Evolutionary conservation across 352 stramenopile genomes (phyloP).

Genomic region (Globisporangium mamillatum): DNA sequence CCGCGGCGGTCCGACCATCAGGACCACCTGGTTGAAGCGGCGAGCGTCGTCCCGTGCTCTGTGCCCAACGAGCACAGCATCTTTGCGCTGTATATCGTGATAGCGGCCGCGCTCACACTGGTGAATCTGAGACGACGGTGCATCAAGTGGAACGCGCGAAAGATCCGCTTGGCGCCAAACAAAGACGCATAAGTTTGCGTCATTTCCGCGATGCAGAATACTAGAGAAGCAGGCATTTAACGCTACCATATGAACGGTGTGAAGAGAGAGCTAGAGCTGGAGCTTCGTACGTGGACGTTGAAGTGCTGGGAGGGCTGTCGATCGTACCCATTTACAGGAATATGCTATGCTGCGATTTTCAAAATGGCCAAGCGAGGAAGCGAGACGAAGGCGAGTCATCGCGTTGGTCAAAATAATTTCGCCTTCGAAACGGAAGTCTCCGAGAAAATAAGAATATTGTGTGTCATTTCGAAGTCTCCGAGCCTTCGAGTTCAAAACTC

Average conservation of each 20-base stretch:
- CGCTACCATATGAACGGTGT: not conserved
- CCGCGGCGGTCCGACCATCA: not conserved
- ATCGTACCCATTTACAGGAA: not conserved
- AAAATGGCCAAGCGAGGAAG: not conserved
- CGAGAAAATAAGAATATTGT: not conserved
- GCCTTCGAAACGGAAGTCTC: not conserved
- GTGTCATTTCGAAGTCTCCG: not conserved
- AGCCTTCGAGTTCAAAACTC: not conserved
- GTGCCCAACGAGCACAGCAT: constrained; percentile 37
- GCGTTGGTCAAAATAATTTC: not conserved
- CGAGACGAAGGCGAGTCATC: not conserved
- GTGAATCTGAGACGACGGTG: constrained; percentile 14
- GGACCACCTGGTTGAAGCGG: not conserved
- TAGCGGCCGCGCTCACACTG: constrained; percentile 16
- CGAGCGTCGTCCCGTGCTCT: constrained; percentile 24
- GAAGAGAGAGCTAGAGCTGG: not conserved
- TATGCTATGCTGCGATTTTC: not conserved
- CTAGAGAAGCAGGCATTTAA: not conserved
- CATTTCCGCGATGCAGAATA: not conserved
- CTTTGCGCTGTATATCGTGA: constrained; percentile 35
- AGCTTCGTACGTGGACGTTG: not conserved
- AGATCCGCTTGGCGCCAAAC: not conserved
- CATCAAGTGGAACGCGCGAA: not conserved
- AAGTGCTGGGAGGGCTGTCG: not conserved
- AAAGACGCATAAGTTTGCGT: constrained; percentile 16